A percentile compares a stretch with the other conserved stretches of the same genome.
phyloP scores from a whole-genome alignment of 208 protist genomes.

The Zelonia costaricensis region DNA sequence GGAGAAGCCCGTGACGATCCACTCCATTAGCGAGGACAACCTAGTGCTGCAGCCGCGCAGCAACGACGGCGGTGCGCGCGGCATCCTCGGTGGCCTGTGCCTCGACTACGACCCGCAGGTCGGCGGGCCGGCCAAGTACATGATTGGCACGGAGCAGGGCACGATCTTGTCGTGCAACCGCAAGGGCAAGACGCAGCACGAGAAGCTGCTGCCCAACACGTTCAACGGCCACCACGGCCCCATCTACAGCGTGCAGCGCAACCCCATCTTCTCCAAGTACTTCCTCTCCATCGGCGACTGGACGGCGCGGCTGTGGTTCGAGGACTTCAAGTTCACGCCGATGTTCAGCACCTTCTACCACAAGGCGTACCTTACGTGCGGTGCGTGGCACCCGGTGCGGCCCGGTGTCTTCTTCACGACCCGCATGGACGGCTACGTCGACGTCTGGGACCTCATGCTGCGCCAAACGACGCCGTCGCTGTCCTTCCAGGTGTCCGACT shows the following conservation, averaged over 20 bases:
- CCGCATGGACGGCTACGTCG: slow-evolving; percentile 96
- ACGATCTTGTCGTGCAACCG: slow-evolving; percentile 94
- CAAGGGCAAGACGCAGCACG: slow-evolving; percentile 93
- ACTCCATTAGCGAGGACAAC: slow-evolving; percentile 76
- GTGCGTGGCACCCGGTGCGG: slow-evolving; percentile 92
- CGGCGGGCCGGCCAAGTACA: slow-evolving; percentile 95
- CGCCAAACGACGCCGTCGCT: slow-evolving; percentile 93
- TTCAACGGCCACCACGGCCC: slow-evolving; percentile 97
- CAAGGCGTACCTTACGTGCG: slow-evolving; percentile 93
- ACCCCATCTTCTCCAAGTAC: slow-evolving; percentile 96
- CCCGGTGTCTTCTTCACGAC: slow-evolving; percentile 96
- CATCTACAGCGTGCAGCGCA: slow-evolving; percentile 94
- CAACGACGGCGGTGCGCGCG: slow-evolving; percentile 88
- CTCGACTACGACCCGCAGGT: slow-evolving; percentile 95
- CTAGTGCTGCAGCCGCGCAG: slow-evolving; percentile 89
- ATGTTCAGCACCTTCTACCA: slow-evolving; percentile 97
- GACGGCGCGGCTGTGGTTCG: slow-evolving; percentile 95
- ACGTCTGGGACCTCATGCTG: slow-evolving; percentile 96
- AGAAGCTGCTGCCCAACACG: slow-evolving; percentile 93
- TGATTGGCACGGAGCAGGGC: slow-evolving; percentile 97
- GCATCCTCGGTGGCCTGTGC: slow-evolving; percentile 91
- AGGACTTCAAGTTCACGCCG: slow-evolving; percentile 95
- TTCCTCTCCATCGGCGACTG: slow-evolving; percentile 97
- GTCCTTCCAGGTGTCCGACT: slow-evolving; percentile 92
- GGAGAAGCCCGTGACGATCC: slow-evolving; percentile 90